A percentile compares a stretch with the other conserved stretches of the same genome.
Conservation (phyloP, 1,284 basidiomycete genomes). For the Abortiporus biennis region DNA sequence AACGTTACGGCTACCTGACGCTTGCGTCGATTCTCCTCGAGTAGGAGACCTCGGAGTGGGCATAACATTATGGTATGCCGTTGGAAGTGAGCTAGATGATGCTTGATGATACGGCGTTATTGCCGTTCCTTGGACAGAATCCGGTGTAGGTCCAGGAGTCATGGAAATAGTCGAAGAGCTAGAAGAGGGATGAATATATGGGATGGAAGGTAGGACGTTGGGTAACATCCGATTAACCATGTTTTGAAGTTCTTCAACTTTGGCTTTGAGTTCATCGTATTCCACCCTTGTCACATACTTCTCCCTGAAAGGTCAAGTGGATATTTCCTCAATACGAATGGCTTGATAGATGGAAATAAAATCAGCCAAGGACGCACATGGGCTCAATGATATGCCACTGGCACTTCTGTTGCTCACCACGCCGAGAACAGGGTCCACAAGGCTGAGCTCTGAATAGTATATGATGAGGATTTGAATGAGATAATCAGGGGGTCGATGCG, state of each 20-base stretch:
- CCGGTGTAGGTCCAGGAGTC: conserved; percentile 17
- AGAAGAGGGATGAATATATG: conserved; percentile 10
- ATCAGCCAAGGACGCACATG: conserved; percentile 35
- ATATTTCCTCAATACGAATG: conserved; percentile 10
- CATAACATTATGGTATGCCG: conserved; percentile 8
- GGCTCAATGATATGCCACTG: conserved; percentile 54
- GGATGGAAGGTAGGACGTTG: conserved; percentile 12
- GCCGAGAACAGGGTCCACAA: conserved; percentile 49
- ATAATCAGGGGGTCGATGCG: conserved; percentile 12
- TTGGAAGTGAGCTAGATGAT: conserved; percentile 8
- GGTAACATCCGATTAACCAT: conserved; percentile 16
- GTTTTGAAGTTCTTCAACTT: conserved; percentile 35
- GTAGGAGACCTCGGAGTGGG: conserved; percentile 18
- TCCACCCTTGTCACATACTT: conserved; percentile 50
- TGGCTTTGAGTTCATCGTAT: conserved; percentile 43
- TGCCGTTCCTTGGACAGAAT: conserved; percentile 21
- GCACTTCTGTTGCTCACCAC: conserved; percentile 48
- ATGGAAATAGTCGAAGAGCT: conserved; percentile 18
- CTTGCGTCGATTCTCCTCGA: conserved; percentile 17
- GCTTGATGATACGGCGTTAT: conserved; percentile 21
- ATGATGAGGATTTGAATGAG: conserved; percentile 14
- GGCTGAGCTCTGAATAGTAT: conserved; percentile 38
- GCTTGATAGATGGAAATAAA: too few species aligned
- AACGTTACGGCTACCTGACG: conserved; percentile 2
- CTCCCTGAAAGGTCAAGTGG: conserved; percentile 31